phyloP scores from a whole-genome alignment of 2,329 filamentous ascomycete species.

The Aschersonia sp. region DNA sequence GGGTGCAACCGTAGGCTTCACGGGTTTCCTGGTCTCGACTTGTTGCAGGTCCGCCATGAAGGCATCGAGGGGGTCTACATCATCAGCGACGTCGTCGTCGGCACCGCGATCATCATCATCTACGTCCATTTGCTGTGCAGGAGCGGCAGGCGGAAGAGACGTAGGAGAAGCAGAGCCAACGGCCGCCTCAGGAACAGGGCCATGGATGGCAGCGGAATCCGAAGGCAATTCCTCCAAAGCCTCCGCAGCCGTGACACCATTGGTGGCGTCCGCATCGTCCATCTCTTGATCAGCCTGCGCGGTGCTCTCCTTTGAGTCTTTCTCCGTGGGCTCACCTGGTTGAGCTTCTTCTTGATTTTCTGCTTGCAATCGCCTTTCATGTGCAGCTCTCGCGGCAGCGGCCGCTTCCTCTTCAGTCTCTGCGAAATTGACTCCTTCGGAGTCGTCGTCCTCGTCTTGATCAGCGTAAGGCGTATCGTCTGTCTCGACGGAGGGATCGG shows the following conservation, averaged over 20 bases:
- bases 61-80: slow-evolving; percentile 84
- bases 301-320: slow-evolving; percentile 11
- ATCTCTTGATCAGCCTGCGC: slow-evolving; percentile 9
- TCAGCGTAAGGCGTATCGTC: slow-evolving; percentile 46
- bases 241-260: slow-evolving; percentile 5
- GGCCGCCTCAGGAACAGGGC: neutral
- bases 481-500: slow-evolving; percentile 55
- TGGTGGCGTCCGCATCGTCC: slow-evolving; percentile 10
- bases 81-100: slow-evolving; percentile 54
- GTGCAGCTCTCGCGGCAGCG: slow-evolving; percentile 70
- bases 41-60: slow-evolving; percentile 69
- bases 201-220: slow-evolving; percentile 1
- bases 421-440: slow-evolving; percentile 62
- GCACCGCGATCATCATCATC: slow-evolving; percentile 24
- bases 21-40: slow-evolving; percentile 32
- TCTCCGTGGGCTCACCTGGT: slow-evolving; percentile 23
- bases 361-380: slow-evolving; percentile 57
- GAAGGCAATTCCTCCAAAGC: slow-evolving; percentile 1
- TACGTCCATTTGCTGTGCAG: slow-evolving; percentile 38
- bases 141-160: neutral
- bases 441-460: slow-evolving; percentile 55
- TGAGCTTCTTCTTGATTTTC: slow-evolving; percentile 33
- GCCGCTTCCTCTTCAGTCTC: slow-evolving; percentile 79
- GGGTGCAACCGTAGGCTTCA: slow-evolving; percentile 18
- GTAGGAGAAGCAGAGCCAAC: neutral